These are phyloP conservation scores for Chytriomyces hyalinus DNA, from an alignment of 192 early-diverging fungal species.

Conservation along the genomic window DNA sequence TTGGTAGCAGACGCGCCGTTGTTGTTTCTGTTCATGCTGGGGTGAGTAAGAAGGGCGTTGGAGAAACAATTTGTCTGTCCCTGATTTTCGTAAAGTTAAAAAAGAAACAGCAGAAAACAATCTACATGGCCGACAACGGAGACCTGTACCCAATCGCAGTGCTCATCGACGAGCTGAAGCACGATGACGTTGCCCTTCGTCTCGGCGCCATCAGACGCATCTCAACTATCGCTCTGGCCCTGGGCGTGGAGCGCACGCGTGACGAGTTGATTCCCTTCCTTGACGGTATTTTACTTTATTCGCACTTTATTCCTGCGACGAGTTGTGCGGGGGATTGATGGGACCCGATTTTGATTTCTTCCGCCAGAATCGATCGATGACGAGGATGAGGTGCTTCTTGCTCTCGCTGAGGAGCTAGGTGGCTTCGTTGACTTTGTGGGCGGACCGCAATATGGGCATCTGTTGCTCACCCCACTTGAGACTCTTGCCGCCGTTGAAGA, in stretches of 20 bases:
- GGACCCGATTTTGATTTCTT: background rate
- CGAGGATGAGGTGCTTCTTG: constrained; percentile 95
- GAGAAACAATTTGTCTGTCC: too few species aligned
- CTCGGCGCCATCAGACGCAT: constrained; percentile 84
- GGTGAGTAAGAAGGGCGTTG: background rate
- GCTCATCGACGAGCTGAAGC: constrained; percentile 90
- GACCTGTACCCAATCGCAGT: constrained; percentile 86
- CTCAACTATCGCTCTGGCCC: constrained; percentile 85
- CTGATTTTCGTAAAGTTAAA: background rate
- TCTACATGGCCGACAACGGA: constrained; percentile 48
- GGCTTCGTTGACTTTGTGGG: constrained; percentile 92
- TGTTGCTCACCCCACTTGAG: constrained; percentile 90
- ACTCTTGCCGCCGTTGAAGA: constrained; percentile 98
- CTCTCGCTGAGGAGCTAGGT: constrained; percentile 93
- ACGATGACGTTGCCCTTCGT: constrained; percentile 85
- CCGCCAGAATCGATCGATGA: constrained; percentile 95
- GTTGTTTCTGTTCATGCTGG: background rate
- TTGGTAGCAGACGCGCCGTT: background rate
- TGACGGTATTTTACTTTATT: constrained; percentile 72
- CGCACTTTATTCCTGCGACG: background rate
- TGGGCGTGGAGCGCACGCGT: constrained; percentile 92
- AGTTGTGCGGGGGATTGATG: background rate
- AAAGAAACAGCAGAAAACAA: background rate
- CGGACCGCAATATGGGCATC: constrained; percentile 82
- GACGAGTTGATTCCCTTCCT: constrained; percentile 97